phyloP scores from a whole-genome alignment of 1,139 yeast genomes.

The Blastobotrys petasosporus region DNA sequence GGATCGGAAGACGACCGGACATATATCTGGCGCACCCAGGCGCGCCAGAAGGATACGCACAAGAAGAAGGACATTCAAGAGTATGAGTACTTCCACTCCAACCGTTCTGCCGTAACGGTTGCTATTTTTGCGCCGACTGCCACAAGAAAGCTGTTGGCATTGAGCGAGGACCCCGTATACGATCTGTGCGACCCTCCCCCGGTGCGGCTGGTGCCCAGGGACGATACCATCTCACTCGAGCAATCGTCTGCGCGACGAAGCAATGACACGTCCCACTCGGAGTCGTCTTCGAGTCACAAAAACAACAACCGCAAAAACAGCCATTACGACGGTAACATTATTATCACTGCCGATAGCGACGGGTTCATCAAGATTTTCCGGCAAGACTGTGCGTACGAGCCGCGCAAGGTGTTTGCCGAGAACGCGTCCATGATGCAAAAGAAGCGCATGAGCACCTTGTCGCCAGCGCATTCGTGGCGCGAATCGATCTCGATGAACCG shows the following conservation, averaged over 20 bases:
- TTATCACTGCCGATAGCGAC: slow-evolving; percentile 69
- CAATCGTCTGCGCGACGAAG: not conserved
- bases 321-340: slow-evolving; percentile 39
- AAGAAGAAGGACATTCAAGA: slow-evolving; percentile 28
- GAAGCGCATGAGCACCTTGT: slow-evolving; percentile 19
- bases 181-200: slow-evolving; percentile 46
- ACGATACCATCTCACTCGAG: not conserved
- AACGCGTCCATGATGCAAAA: slow-evolving; percentile 15
- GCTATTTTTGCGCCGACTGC: slow-evolving; percentile 76
- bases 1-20: slow-evolving; percentile 45
- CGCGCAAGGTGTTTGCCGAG: slow-evolving; percentile 23
- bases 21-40: slow-evolving; percentile 52
- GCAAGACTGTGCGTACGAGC: slow-evolving; percentile 56
- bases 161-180: slow-evolving; percentile 73
- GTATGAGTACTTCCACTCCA: slow-evolving; percentile 68
- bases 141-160: slow-evolving; percentile 57
- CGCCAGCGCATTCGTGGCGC: slow-evolving; percentile 24
- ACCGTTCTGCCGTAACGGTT: slow-evolving; percentile 63
- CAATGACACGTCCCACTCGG: not conserved
- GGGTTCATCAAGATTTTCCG: slow-evolving; percentile 76
- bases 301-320: slow-evolving; percentile 16
- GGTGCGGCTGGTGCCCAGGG: slow-evolving; percentile 17
- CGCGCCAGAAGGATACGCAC: slow-evolving; percentile 15
- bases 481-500: slow-evolving; percentile 19
- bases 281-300: not conserved